These are phyloP conservation scores for Lachancea thermotolerans DNA, from an alignment of 805 yeast species.

Conservation along the genomic window DNA sequence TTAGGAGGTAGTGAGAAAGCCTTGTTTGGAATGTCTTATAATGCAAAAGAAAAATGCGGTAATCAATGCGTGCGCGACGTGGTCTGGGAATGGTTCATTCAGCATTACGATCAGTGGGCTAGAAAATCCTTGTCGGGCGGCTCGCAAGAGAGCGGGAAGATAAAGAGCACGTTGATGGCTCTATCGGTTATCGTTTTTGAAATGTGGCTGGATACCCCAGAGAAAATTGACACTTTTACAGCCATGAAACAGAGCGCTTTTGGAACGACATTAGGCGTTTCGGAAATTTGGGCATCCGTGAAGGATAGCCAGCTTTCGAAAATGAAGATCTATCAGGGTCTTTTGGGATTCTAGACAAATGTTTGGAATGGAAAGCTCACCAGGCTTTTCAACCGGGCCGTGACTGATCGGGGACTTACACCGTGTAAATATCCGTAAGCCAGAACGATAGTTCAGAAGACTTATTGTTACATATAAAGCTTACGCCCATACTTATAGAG, in stretches of 20 bases:
- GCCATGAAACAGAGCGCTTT: conserved; percentile 27
- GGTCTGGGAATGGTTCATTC: conserved; percentile 52
- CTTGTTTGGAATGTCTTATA: conserved; percentile 46
- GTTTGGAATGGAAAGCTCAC: no score
- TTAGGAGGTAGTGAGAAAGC: conserved; percentile 48
- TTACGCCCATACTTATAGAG: no score
- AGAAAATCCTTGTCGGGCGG: conserved; percentile 41
- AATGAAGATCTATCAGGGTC: conserved; percentile 12
- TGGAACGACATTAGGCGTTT: conserved; percentile 24
- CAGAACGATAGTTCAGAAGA: no score
- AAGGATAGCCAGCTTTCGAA: conserved; percentile 10
- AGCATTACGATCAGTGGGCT: conserved; percentile 48
- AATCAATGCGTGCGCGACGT: conserved; percentile 20
- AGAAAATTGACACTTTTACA: conserved; percentile 29
- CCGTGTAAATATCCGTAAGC: no score
- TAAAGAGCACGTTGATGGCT: conserved; percentile 40
- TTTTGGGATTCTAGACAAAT: conserved; percentile 9
- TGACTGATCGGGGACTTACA: no score
- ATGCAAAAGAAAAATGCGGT: conserved; percentile 21
- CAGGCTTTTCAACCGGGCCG: no score
- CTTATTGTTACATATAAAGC: no score
- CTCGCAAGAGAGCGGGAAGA: conserved; percentile 39
- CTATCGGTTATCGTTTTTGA: conserved; percentile 32
- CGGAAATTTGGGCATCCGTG: conserved; percentile 19
- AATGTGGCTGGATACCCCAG: conserved; percentile 28